phyloP scores from a whole-genome alignment of 1,139 yeast genomes.

The Lodderomyces parapsilosis region DNA sequence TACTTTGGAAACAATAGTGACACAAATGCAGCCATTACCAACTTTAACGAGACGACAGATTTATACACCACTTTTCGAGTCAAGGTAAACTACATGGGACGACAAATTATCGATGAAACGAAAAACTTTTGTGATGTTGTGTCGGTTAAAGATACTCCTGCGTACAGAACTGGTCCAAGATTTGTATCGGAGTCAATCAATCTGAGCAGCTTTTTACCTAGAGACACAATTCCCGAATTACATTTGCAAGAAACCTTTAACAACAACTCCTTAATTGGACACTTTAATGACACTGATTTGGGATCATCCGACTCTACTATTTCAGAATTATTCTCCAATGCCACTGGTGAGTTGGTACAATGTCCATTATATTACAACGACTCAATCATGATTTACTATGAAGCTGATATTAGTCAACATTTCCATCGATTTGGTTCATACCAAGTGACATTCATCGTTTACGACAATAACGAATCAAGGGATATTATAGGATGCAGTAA shows the following conservation, averaged over 20 bases:
- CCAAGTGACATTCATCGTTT: slow-evolving; percentile 35
- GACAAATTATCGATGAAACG: slow-evolving; percentile 35
- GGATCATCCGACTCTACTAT: slow-evolving; percentile 12
- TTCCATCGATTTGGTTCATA: slow-evolving; percentile 44
- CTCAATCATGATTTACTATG: slow-evolving; percentile 37
- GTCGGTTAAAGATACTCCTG: slow-evolving; percentile 38
- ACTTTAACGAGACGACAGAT: slow-evolving; percentile 46
- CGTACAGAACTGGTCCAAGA: slow-evolving; percentile 23
- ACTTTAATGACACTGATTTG: neutral
- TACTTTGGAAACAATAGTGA: slow-evolving; percentile 85
- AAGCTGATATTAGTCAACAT: slow-evolving; percentile 34
- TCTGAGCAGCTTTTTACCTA: neutral
- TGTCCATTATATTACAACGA: slow-evolving; percentile 47
- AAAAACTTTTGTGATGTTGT: slow-evolving; percentile 47
- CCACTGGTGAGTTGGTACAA: slow-evolving; percentile 27
- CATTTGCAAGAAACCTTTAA: neutral
- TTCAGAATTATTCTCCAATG: slow-evolving; percentile 23
- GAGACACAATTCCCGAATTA: neutral
- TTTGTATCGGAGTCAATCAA: slow-evolving; percentile 9
- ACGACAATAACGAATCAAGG: slow-evolving; percentile 36
- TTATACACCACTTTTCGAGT: slow-evolving; percentile 49
- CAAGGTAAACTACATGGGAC: slow-evolving; percentile 45
- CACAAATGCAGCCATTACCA: slow-evolving; percentile 56
- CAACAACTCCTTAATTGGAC: neutral
- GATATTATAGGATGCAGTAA: slow-evolving; percentile 47